Evolutionary conservation across 2,329 filamentous ascomycete genomes (phyloP), one percentile per base, ranked within the genome.

Genomic region (Fonsecaea pedrosoi): DNA sequence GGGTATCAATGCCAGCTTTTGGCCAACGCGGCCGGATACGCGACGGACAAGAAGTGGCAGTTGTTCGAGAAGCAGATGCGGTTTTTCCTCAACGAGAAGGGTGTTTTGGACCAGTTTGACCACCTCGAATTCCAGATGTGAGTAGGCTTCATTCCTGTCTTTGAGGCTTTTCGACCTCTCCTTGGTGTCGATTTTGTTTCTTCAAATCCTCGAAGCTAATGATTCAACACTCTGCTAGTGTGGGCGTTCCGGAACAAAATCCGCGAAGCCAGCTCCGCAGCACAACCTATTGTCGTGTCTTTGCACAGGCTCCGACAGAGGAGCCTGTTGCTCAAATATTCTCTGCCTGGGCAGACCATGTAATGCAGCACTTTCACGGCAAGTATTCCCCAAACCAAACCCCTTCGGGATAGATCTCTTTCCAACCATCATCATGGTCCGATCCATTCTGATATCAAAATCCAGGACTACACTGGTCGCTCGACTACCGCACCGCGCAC

Each of bases 21-120:
- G 0, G 18, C 81, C 34, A 84, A 84, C 65, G 80, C 80, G 1
- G 79, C 79, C 0, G 83, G 82, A 0, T 85, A 85, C 68, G 82
- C 75, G 0, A 83, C 81, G 0, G 69, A 74, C 1, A 74, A 81
- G 67, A 86, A 86, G 71, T 85, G 81, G 72, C 79, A 83, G 53
- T 73, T 85, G 0, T 63, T 57, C 38, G 61, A 63, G 42, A 50
- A 13, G 13, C 61, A 63, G 40, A 34, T 63, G 38, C 53, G 79
- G 0, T 76, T 77, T 64, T 78, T 79, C 4, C 74, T 85, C 13
- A 30, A 50, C n/a, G 71, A 78, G n/a, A 76, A 76, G 1, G 74
- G 68, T 7, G 54, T 78, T 3, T 62, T 77, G 37, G 74, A 81
- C 18, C 75, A 80, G 42, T 78, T 86, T 54, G 80, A 85, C 60